These are phyloP conservation scores for Termitomyces bulborhizus DNA, from an alignment of 768 basidiomycete species.

Conservation along the genomic window DNA sequence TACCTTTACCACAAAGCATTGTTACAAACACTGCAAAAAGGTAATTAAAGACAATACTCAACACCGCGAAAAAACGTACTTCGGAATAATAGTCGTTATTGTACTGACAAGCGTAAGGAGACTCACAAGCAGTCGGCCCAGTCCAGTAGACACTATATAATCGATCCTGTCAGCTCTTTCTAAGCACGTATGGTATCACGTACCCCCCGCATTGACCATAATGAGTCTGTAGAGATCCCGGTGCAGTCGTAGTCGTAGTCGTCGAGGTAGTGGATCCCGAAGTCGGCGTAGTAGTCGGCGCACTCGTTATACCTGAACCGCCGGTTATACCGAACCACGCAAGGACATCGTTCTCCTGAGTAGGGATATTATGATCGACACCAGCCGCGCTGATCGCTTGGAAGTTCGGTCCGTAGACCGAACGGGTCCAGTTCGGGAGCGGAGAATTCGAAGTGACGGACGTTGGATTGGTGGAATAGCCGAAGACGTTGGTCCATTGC, in stretches of 20 bases:
- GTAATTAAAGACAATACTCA: too few relatives aligned
- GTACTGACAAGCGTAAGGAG: slow-evolving; percentile 18
- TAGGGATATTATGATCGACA: slow-evolving; percentile 48
- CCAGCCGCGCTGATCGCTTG: slow-evolving; percentile 41
- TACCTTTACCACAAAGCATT: too few relatives aligned
- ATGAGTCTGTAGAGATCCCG: slow-evolving; percentile 13
- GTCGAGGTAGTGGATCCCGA: slow-evolving; percentile 5
- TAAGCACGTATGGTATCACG: not conserved
- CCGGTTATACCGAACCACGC: slow-evolving; percentile 41
- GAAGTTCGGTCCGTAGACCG: slow-evolving; percentile 42
- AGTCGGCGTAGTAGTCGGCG: slow-evolving; percentile 14
- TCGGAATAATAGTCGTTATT: slow-evolving; percentile 18
- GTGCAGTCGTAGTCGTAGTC: slow-evolving; percentile 13
- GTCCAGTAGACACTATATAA: slow-evolving; percentile 21
- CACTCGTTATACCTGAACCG: slow-evolving; percentile 4
- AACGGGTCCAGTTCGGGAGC: slow-evolving; percentile 36
- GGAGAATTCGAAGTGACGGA: slow-evolving; percentile 35
- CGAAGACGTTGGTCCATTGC: slow-evolving; percentile 52
- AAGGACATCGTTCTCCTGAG: slow-evolving; percentile 39
- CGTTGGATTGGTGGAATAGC: slow-evolving; percentile 33
- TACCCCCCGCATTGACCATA: slow-evolving; percentile 19
- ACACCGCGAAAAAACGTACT: slow-evolving; percentile 3
- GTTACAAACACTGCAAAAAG: too few relatives aligned
- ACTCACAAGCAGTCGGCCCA: slow-evolving; percentile 18
- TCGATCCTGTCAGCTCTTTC: not conserved